A percentile compares a stretch with the other conserved stretches of the same genome.
Conservation (phyloP, 2,329 filamentous ascomycete species). For the Microcera coccophila region DNA sequence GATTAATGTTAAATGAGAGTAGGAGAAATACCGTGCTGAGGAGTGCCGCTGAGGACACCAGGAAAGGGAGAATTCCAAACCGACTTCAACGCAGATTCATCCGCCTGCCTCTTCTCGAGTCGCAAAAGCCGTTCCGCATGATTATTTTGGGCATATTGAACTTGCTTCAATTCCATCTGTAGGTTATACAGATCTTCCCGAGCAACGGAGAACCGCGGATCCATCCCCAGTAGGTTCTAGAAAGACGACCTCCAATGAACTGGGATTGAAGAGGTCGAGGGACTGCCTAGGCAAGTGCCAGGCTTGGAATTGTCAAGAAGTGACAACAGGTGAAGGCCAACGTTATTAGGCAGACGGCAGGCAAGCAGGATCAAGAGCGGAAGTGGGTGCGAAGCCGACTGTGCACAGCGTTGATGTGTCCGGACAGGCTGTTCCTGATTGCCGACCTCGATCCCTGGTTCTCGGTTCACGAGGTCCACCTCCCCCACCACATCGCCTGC, state of each 20-base stretch:
- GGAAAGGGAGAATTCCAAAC: conserved; percentile 95
- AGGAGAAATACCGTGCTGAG: conserved; percentile 70
- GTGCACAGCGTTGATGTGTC: conserved; percentile 5
- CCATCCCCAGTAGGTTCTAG: conserved; percentile 48
- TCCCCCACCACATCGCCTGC: conserved; percentile 45
- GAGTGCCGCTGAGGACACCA: conserved; percentile 74
- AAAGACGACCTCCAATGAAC: neutral
- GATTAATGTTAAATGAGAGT: neutral
- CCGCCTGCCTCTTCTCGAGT: conserved; percentile 63
- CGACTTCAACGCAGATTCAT: conserved; percentile 69
- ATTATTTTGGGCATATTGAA: conserved; percentile 59
- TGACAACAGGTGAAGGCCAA: conserved; percentile 5
- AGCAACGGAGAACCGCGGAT: conserved; percentile 56
- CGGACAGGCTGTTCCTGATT: conserved; percentile 11
- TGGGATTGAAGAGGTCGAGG: neutral
- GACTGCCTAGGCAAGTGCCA: neutral
- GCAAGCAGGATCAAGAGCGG: conserved; percentile 8
- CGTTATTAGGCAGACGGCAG: conserved; percentile 10
- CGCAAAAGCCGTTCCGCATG: conserved; percentile 60
- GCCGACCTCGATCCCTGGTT: conserved; percentile 33
- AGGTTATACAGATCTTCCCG: conserved; percentile 65
- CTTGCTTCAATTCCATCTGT: conserved; percentile 67
- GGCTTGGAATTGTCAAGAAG: neutral
- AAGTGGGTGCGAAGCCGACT: conserved; percentile 13
- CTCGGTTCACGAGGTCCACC: conserved; percentile 38